These are phyloP conservation scores for Amanita rimosa DNA, from an alignment of 768 basidiomycete species.

Conservation along the genomic window DNA sequence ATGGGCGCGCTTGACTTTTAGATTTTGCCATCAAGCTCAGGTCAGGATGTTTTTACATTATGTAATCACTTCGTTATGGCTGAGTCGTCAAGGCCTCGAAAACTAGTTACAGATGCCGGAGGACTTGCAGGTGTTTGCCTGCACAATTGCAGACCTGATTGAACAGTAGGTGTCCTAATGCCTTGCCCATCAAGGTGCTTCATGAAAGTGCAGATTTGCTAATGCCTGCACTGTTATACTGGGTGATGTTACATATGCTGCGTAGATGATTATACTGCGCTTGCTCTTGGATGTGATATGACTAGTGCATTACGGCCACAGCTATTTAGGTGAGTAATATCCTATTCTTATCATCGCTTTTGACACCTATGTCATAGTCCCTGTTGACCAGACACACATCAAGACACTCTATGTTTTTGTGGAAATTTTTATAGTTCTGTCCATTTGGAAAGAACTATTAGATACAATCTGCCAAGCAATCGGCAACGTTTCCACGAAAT, in stretches of 20 bases:
- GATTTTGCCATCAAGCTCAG: slow-evolving; percentile 88
- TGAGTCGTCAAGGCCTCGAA: slow-evolving; percentile 36
- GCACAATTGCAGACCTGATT: slow-evolving; percentile 90
- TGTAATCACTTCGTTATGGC: neutral
- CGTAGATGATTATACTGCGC: slow-evolving; percentile 94
- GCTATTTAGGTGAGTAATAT: slow-evolving; percentile 70
- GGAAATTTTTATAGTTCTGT: slow-evolving; percentile 81
- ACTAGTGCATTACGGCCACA: slow-evolving; percentile 97
- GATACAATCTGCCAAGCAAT: slow-evolving; percentile 80
- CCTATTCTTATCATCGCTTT: neutral
- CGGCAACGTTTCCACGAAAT: slow-evolving; percentile 52
- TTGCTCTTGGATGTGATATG: slow-evolving; percentile 96
- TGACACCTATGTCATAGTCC: slow-evolving; percentile 41
- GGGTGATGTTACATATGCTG: slow-evolving; percentile 99
- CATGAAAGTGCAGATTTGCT: slow-evolving; percentile 47
- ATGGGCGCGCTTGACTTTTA: slow-evolving; percentile 66
- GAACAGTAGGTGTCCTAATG: slow-evolving; percentile 56
- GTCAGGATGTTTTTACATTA: neutral
- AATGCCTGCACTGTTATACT: slow-evolving; percentile 81
- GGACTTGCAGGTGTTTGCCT: slow-evolving; percentile 96
- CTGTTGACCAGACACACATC: slow-evolving; percentile 86
- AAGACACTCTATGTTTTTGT: slow-evolving; percentile 98
- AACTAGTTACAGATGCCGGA: slow-evolving; percentile 96
- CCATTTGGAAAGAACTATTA: slow-evolving; percentile 77
- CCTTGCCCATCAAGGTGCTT: slow-evolving; percentile 3